phyloP scores from a whole-genome alignment of 805 yeast genomes.

The Candida mattraensis region DNA sequence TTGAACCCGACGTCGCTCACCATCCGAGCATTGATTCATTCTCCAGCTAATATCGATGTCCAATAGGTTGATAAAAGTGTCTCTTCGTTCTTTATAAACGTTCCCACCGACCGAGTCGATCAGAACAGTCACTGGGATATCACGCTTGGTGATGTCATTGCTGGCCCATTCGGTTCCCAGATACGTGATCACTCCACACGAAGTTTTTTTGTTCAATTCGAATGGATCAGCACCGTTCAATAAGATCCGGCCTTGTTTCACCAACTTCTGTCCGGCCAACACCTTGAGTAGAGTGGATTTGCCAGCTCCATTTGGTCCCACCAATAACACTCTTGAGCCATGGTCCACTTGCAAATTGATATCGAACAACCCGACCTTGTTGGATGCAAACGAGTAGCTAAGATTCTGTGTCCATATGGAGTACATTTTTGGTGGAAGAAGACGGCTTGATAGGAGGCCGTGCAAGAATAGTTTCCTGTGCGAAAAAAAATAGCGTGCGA shows the following conservation, averaged over 20 bases:
- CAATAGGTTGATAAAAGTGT: constrained; percentile 67
- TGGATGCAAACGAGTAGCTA: constrained; percentile 66
- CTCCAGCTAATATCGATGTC: constrained; percentile 90
- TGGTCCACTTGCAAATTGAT: constrained; percentile 62
- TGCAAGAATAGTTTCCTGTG: too few relatives aligned
- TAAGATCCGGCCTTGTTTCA: constrained; percentile 64
- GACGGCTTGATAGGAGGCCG: constrained; percentile 15
- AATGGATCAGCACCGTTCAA: constrained; percentile 92
- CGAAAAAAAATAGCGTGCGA: too few relatives aligned
- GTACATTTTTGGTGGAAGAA: constrained; percentile 28
- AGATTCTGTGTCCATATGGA: constrained; percentile 67
- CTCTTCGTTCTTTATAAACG: constrained; percentile 68
- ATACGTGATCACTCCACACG: constrained; percentile 51
- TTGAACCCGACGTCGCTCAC: constrained; percentile 93
- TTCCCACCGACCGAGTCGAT: constrained; percentile 84
- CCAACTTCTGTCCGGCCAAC: constrained; percentile 87
- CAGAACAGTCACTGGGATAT: constrained; percentile 80
- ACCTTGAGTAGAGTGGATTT: constrained; percentile 84
- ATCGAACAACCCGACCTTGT: constrained; percentile 65
- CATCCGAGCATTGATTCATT: constrained; percentile 90
- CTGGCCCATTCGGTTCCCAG: constrained; percentile 98
- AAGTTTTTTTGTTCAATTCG: constrained; percentile 32
- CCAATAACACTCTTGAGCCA: constrained; percentile 71
- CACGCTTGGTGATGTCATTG: constrained; percentile 85
- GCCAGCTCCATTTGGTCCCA: constrained; percentile 98